A percentile compares a stretch with the other conserved stretches of the same genome.
phyloP scores from a whole-genome alignment of 2,329 filamentous ascomycete genomes.

The Fusarium nygamai region DNA sequence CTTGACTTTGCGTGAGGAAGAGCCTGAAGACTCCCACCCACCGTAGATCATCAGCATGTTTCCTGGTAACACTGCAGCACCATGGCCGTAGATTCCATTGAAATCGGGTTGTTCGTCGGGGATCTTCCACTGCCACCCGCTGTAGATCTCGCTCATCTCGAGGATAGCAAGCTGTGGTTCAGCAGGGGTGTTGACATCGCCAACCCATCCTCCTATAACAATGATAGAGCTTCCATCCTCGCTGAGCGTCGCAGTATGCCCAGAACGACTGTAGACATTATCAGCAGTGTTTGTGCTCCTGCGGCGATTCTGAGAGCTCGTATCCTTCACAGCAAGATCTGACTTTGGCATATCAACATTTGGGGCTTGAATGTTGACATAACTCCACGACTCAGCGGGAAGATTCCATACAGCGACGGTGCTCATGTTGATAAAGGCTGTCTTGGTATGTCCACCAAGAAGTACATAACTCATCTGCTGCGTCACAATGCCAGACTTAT shows the following conservation, averaged over 20 bases:
- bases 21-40: constrained; percentile 65
- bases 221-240: constrained; percentile 82
- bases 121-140: constrained; percentile 76
- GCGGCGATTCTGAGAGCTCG: constrained; percentile 5
- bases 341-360: constrained; percentile 52
- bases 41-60: constrained; percentile 76
- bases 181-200: constrained; percentile 78
- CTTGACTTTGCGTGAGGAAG: constrained; percentile 47
- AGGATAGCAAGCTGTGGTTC: constrained; percentile 84
- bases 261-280: constrained; percentile 81
- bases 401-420: constrained; percentile 87
- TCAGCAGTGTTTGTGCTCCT: constrained; percentile 43
- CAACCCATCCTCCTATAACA: constrained; percentile 92
- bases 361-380: constrained; percentile 70
- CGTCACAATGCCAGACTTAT: constrained; percentile 70
- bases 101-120: constrained; percentile 61
- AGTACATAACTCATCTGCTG: constrained; percentile 83
- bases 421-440: constrained; percentile 94
- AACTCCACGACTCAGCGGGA: constrained; percentile 88
- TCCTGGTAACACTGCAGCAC: constrained; percentile 69
- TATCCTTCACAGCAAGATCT: constrained; percentile 63
- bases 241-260: constrained; percentile 85
- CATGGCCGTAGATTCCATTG: constrained; percentile 69
- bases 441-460: constrained; percentile 83
- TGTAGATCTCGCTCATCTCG: constrained; percentile 78